These are phyloP conservation scores for Talaromyces marneffei DNA, from an alignment of 2,329 filamentous ascomycete species.

Conservation along the genomic window DNA sequence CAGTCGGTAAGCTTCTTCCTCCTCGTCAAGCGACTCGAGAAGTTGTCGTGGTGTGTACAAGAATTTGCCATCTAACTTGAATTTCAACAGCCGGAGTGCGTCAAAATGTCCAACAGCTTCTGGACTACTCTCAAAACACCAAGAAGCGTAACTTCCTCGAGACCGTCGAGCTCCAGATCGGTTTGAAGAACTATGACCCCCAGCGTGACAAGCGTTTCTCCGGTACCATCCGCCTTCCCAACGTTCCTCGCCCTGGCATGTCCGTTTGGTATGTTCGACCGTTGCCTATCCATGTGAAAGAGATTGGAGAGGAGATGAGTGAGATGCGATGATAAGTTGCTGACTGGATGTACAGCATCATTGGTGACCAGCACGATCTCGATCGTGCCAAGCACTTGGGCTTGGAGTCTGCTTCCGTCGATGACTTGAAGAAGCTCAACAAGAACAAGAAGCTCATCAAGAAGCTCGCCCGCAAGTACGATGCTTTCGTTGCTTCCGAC, in stretches of 20 bases:
- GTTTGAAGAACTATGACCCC: conserved; percentile 98
- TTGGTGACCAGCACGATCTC: conserved; percentile 96
- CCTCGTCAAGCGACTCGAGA: background rate
- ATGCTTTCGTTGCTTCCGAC: conserved; percentile 97
- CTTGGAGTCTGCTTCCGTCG: conserved; percentile 95
- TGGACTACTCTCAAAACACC: conserved; percentile 89
- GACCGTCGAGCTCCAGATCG: conserved; percentile 78
- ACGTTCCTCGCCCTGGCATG: conserved; percentile 87
- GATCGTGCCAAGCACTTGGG: conserved; percentile 99
- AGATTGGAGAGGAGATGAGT: background rate
- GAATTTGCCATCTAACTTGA: conserved; percentile 15
- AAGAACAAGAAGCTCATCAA: conserved; percentile 99
- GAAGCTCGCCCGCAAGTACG: conserved; percentile 99
- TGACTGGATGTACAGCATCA: conserved; percentile 52
- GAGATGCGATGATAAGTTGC: background rate
- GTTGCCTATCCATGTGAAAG: background rate
- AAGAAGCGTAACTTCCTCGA: conserved; percentile 99
- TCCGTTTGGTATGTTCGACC: conserved; percentile 60
- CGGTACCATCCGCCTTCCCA: conserved; percentile 92
- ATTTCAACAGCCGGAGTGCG: conserved; percentile 72
- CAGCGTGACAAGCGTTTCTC: conserved; percentile 99
- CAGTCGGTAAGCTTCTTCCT: conserved; percentile 45
- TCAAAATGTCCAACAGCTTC: conserved; percentile 85
- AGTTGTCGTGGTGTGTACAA: background rate
- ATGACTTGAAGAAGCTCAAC: conserved; percentile 99